Conservation (phyloP, 2,329 filamentous ascomycete species). For the Penicillium hesseltinei region DNA sequence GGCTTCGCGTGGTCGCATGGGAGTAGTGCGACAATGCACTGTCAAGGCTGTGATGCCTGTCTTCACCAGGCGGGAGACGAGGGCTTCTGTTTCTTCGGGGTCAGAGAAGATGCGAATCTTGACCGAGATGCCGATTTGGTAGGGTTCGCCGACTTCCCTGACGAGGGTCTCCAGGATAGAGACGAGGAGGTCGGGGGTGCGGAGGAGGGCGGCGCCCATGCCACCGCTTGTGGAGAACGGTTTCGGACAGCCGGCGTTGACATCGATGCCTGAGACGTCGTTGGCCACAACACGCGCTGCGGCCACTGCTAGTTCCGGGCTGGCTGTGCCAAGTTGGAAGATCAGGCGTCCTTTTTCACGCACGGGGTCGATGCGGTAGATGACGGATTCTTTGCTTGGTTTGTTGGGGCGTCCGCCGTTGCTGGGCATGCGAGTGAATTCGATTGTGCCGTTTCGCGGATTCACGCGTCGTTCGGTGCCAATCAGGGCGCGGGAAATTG, state of each 20-base stretch:
- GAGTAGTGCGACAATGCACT: conserved; percentile 91
- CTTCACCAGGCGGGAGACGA: conserved; percentile 74
- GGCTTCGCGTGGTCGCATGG: conserved; percentile 86
- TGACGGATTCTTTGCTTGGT: conserved; percentile 60
- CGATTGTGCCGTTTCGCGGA: conserved; percentile 71
- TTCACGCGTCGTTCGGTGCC: conserved; percentile 79
- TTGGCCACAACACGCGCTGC: conserved; percentile 79
- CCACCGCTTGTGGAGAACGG: conserved; percentile 90
- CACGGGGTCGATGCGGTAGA: conserved; percentile 79
- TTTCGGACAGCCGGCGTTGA: conserved; percentile 98
- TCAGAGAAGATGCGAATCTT: conserved; percentile 89
- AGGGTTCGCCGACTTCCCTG: conserved; percentile 69
- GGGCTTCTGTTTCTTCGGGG: conserved; percentile 67
- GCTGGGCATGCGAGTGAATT: conserved; percentile 76
- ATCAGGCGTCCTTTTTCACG: conserved; percentile 73
- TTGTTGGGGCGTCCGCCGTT: conserved; percentile 54
- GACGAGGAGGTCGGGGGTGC: conserved; percentile 78
- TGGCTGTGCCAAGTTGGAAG: conserved; percentile 88
- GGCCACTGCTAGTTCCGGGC: conserved; percentile 76
- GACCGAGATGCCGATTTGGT: conserved; percentile 89
- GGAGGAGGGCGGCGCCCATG: conserved; percentile 90
- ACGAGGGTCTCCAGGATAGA: conserved; percentile 83
- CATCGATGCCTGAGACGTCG: conserved; percentile 90
- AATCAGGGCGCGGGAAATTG: conserved; percentile 87
- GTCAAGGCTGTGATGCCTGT: conserved; percentile 93